Evolutionary conservation across 768 basidiomycete species (phyloP), one percentile per base, ranked within the genome.

Genomic region (Lepiota subincarnata): DNA sequence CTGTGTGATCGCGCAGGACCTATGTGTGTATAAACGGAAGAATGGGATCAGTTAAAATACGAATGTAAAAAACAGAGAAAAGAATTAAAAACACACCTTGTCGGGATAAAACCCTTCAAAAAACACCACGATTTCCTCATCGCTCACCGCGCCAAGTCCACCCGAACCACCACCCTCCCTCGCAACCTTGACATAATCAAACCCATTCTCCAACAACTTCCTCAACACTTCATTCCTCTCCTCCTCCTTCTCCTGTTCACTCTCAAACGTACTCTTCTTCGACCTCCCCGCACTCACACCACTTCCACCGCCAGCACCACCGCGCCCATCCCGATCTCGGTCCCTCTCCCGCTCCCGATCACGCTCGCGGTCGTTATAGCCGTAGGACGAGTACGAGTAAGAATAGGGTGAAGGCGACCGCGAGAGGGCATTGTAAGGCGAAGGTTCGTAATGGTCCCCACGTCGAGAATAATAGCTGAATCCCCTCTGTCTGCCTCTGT

Each of bases 41-140:
- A n/a, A n/a, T n/a, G n/a, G n/a, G n/a, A n/a, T n/a, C n/a, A n/a
- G n/a, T n/a, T n/a, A n/a, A n/a, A n/a, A n/a, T n/a, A n/a, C n/a
- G 50, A 60, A 51, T 20, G 50, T 48, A 48, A 55, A 56, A 12
- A 57, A 34, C 31, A 13, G 38, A 44, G 12, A n/a, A 14, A 13
- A 1, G 13, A n/a, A 10, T 22, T 45, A 3, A 7, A 37, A 4
- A 19, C 22, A 72, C 69, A 89, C 89, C 77, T 82, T 77, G 44
- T 91, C 82, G 16, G 88, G 79, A 57, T 82, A 75, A 68, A 92
- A 92, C 45, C 76, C 80, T 35, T 77, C 74, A 63, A 92, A 86
- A 60, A 88, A 88, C 52, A 67, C 71, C 56, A 69, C 64, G n/a
- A 94, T 81, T 56, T 87, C 84, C 34, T 82, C 83, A 62, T 89